Conservation (phyloP, 2,329 filamentous ascomycete species). For the Fusarium verrucosum region DNA sequence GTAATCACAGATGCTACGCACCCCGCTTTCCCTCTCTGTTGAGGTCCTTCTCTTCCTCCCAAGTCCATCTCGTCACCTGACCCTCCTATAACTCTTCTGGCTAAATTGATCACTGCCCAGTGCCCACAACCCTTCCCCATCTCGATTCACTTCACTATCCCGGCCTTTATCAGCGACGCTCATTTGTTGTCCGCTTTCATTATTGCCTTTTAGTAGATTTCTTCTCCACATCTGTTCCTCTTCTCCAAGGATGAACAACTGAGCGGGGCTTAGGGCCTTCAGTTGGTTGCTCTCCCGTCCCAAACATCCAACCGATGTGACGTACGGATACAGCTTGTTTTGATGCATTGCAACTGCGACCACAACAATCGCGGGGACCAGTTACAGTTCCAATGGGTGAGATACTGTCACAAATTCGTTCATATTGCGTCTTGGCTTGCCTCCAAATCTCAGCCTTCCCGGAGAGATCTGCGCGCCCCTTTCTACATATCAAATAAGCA, state of each 20-base stretch:
- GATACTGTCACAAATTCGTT: slow-evolving; percentile 3
- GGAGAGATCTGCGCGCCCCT: slow-evolving; percentile 5
- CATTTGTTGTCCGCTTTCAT: slow-evolving; percentile 11
- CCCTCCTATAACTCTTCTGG: slow-evolving; percentile 1
- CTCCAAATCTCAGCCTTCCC: slow-evolving; percentile 13
- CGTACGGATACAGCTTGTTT: slow-evolving; percentile 4
- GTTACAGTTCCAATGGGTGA: slow-evolving; percentile 3
- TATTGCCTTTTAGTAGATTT: slow-evolving; percentile 2
- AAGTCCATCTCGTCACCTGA: slow-evolving; percentile 7
- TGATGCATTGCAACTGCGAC: neutral
- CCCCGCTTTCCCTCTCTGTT: neutral
- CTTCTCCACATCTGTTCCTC: slow-evolving; percentile 8
- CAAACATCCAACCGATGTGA: slow-evolving; percentile 22
- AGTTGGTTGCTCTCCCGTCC: slow-evolving; percentile 30
- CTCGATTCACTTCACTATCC: slow-evolving; percentile 17
- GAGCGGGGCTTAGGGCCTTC: neutral
- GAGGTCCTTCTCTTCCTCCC: neutral
- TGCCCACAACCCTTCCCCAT: slow-evolving; percentile 12
- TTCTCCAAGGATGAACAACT: slow-evolving; percentile 3
- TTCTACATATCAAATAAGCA: slow-evolving; percentile 9
- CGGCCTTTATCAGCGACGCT: neutral
- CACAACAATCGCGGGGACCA: neutral
- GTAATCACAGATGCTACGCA: neutral
- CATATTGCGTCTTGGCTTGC: neutral
- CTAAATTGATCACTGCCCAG: slow-evolving; percentile 5